These are phyloP conservation scores for Kitagawia praeruptora DNA, from an alignment of 129 eudicot species.

Conservation along the genomic window DNA sequence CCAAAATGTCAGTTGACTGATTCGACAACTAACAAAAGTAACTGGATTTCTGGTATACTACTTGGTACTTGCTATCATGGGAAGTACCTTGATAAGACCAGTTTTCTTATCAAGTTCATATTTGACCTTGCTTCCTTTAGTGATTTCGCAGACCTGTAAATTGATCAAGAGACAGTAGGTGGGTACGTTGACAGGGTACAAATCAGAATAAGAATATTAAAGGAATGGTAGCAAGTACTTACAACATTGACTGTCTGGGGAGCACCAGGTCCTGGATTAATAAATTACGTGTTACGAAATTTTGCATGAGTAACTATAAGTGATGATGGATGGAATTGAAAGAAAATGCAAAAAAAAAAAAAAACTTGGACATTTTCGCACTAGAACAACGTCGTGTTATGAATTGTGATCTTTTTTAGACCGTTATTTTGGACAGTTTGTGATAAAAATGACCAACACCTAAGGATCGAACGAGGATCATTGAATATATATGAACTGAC, in stretches of 20 bases:
- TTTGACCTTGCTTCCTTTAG: conserved; percentile 86
- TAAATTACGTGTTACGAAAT: not conserved
- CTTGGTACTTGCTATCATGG: not conserved
- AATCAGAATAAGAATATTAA: not conserved
- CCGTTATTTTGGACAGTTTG: too few relatives aligned
- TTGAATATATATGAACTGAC: not conserved
- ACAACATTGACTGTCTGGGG: conserved; percentile 66
- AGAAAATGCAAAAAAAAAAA: too few relatives aligned
- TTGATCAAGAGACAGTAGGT: not conserved
- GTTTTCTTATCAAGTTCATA: conserved; percentile 87
- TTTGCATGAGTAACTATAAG: not conserved
- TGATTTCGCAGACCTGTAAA: conserved; percentile 60
- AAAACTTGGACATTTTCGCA: too few relatives aligned
- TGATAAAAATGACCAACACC: not conserved
- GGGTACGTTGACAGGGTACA: not conserved
- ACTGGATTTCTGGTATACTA: not conserved
- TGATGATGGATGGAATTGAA: not conserved
- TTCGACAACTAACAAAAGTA: not conserved
- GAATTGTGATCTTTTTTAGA: too few relatives aligned
- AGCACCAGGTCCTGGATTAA: conserved; percentile 57
- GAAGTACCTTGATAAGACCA: conserved; percentile 71
- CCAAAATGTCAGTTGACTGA: not conserved
- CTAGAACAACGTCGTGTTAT: too few relatives aligned
- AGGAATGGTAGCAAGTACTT: conserved; percentile 13
- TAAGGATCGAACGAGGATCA: not conserved